phyloP scores from a whole-genome alignment of 768 basidiomycete genomes.

The Termitomyces sp. region DNA sequence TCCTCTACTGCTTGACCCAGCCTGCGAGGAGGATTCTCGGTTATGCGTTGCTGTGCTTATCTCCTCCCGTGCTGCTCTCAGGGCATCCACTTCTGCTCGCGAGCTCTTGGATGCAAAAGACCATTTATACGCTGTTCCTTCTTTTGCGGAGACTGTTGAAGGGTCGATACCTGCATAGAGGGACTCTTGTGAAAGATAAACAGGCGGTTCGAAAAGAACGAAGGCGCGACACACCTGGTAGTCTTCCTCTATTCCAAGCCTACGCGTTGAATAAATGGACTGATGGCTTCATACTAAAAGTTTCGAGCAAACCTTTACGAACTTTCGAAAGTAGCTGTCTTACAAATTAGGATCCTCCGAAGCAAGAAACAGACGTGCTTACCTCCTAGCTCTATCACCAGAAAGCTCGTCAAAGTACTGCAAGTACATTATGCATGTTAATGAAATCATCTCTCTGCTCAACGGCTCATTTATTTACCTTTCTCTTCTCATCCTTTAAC shows the following conservation, averaged over 20 bases:
- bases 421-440: not conserved
- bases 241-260: constrained; percentile 79
- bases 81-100: constrained; percentile 49
- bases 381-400: constrained; percentile 77
- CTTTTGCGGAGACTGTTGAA: constrained; percentile 47
- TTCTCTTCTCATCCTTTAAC: constrained; percentile 65
- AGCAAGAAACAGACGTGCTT: constrained; percentile 18
- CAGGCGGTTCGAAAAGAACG: not conserved
- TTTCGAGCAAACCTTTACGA: constrained; percentile 58
- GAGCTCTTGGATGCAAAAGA: constrained; percentile 67
- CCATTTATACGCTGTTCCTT: constrained; percentile 86
- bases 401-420: constrained; percentile 87
- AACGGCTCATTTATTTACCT: constrained; percentile 27
- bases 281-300: not conserved
- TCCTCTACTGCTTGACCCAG: constrained; percentile 23
- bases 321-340: constrained; percentile 84
- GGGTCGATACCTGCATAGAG: constrained; percentile 60
- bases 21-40: constrained; percentile 15
- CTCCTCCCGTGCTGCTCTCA: constrained; percentile 54
- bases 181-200: constrained; percentile 27
- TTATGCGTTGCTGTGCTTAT: constrained; percentile 47
- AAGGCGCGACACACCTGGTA: constrained; percentile 43
- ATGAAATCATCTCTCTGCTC: not conserved
- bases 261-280: constrained; percentile 19
- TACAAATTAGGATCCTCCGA: constrained; percentile 24